phyloP scores from a whole-genome alignment of 2,329 filamentous ascomycete species.

The Aureobasidium sp. region DNA sequence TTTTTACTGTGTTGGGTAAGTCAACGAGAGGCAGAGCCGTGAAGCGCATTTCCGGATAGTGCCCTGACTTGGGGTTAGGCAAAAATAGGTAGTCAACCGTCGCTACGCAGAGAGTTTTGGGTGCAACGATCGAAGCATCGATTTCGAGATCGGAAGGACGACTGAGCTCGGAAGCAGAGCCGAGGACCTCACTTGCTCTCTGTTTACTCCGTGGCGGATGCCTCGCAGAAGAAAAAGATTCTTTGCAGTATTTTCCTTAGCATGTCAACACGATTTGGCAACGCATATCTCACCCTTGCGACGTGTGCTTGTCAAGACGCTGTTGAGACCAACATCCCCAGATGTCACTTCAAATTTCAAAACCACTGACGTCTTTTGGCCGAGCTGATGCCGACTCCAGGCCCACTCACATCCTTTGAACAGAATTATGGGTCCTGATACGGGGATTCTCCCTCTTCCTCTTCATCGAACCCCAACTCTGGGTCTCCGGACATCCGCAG shows the following conservation, averaged over 20 bases:
- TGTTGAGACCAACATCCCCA: background rate
- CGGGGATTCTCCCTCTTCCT: background rate
- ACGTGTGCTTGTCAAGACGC: background rate
- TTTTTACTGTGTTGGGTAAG: background rate
- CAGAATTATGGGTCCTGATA: conserved; percentile 9
- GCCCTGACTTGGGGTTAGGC: background rate
- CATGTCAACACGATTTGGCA: background rate
- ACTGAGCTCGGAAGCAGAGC: background rate
- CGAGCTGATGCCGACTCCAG: conserved; percentile 8
- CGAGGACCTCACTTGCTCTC: background rate
- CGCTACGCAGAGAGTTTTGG: background rate
- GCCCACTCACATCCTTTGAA: conserved; percentile 9
- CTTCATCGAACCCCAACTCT: background rate
- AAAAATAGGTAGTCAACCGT: conserved; percentile 1
- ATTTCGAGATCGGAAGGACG: background rate
- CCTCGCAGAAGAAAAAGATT: background rate
- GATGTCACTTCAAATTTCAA: background rate
- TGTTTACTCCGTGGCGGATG: background rate
- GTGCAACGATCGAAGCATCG: conserved; percentile 9
- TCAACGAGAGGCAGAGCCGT: background rate
- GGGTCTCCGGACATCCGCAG: background rate
- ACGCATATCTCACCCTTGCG: background rate
- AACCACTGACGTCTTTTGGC: conserved; percentile 9
- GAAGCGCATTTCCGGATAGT: conserved; percentile 2
- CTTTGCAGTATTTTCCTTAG: background rate